Conservation (phyloP, 75 land plant genomes). For the Picea glauca region DNA sequence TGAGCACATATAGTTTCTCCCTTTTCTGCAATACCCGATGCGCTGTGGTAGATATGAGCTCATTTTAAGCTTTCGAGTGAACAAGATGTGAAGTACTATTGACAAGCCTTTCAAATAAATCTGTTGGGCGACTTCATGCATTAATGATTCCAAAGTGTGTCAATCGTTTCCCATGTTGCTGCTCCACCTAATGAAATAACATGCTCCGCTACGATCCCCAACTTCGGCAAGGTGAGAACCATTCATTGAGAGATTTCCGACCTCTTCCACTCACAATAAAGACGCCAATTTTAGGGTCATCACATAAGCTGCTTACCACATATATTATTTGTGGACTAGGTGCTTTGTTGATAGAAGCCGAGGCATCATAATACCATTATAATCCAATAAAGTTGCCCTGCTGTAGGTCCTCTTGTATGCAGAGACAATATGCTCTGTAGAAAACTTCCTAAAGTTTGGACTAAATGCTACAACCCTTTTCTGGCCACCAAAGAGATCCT, state of each 20-base stretch:
- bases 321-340: constrained; percentile 58
- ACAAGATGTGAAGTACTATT: no score
- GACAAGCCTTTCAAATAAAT: no score
- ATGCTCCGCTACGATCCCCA: constrained; percentile 81
- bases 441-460: constrained; percentile 57
- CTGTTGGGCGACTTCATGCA: no score
- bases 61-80: no score
- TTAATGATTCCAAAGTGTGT: no score
- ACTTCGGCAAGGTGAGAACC: constrained; percentile 57
- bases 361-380: constrained; percentile 71
- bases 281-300: constrained; percentile 26
- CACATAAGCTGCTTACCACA: constrained; percentile 46
- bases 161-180: no score
- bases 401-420: constrained; percentile 46
- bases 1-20: constrained; percentile 95
- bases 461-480: constrained; percentile 54
- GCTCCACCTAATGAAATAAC: constrained; percentile 47
- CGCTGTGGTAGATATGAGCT: no score
- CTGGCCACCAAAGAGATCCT: constrained; percentile 45
- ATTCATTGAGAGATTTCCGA: constrained; percentile 20
- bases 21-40: no score
- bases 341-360: constrained; percentile 44
- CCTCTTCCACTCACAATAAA: no score
- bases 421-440: constrained; percentile 37
- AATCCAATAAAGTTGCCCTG: constrained; percentile 14